Evolutionary conservation across 306 rosid genomes (phyloP).

Genomic region (Castanea sativa): DNA sequence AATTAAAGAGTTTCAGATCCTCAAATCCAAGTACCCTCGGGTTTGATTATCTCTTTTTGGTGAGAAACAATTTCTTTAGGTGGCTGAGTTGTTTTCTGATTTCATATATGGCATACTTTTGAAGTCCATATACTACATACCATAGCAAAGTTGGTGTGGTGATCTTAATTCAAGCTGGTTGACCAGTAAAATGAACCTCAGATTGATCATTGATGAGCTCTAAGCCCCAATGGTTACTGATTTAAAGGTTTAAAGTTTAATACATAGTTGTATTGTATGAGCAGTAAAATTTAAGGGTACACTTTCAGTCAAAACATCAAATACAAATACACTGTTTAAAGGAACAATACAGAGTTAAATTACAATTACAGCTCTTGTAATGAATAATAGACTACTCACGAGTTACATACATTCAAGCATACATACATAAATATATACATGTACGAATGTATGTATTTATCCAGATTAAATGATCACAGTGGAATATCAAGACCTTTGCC

Average conservation of each 20-base stretch:
- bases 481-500: constrained; percentile 96
- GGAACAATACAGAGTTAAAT: not conserved
- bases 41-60: not conserved
- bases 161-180: not conserved
- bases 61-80: not conserved
- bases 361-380: not conserved
- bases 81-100: not conserved
- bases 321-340: too few species aligned
- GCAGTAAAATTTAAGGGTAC: too few species aligned
- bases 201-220: not conserved
- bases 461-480: constrained; percentile 36
- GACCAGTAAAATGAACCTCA: not conserved
- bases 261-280: too few species aligned
- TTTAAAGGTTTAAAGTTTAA: not conserved
- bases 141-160: not conserved
- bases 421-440: too few species aligned
- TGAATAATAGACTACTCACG: not conserved
- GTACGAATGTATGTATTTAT: not conserved
- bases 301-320: not conserved
- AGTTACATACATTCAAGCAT: not conserved
- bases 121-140: not conserved
- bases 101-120: not conserved
- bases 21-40: not conserved
- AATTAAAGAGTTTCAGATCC: not conserved
- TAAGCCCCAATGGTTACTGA: not conserved